A percentile compares a stretch with the other conserved stretches of the same genome.
phyloP scores from a whole-genome alignment of 208 protist genomes.

The Balamuthia mandrillaris region DNA sequence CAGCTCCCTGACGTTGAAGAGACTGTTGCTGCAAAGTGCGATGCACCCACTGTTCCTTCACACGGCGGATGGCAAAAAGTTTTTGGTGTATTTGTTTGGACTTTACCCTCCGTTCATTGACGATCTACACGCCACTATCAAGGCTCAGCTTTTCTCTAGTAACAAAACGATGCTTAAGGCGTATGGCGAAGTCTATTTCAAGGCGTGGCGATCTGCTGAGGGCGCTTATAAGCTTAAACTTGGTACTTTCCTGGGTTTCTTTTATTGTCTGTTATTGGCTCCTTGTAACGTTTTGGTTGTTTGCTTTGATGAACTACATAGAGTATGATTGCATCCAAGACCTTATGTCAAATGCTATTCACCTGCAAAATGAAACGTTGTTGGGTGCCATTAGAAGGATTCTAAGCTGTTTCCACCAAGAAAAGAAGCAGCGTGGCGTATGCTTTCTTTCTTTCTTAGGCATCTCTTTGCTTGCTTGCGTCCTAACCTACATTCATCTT shows the following conservation, averaged over 20 bases:
- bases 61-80: constrained; percentile 52
- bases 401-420: constrained; percentile 57
- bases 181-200: constrained; percentile 67
- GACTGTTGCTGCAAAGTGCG: constrained; percentile 43
- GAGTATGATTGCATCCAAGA: constrained; percentile 65
- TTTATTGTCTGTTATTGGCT: not conserved
- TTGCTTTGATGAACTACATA: not conserved
- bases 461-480: not conserved
- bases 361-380: constrained; percentile 12
- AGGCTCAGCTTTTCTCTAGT: constrained; percentile 48
- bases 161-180: not conserved
- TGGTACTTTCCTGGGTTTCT: not conserved
- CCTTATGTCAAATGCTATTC: constrained; percentile 61
- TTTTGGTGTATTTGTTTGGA: constrained; percentile 52
- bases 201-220: constrained; percentile 49
- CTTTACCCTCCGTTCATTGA: constrained; percentile 46
- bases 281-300: not conserved
- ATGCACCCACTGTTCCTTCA: constrained; percentile 56
- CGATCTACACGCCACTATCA: constrained; percentile 59
- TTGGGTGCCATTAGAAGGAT: constrained; percentile 11
- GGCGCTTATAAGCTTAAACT: not conserved
- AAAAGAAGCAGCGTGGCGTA: constrained; percentile 59
- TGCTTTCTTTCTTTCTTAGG: not conserved
- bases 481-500: not conserved
- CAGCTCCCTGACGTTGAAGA: constrained; percentile 9